phyloP scores from a whole-genome alignment of 805 yeast species.

The Lipomyces yamadae region DNA sequence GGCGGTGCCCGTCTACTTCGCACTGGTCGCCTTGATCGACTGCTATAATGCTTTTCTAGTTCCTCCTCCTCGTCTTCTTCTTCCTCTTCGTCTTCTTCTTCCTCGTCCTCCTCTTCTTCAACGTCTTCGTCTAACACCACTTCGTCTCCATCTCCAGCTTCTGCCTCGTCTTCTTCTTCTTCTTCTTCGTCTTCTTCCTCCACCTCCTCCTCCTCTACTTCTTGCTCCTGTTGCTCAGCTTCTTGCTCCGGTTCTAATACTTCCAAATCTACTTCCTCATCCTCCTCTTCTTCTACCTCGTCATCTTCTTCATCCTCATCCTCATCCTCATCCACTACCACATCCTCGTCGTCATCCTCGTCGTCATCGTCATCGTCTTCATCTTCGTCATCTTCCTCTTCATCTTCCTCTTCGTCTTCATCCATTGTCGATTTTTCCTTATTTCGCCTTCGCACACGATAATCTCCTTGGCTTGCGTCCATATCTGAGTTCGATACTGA shows the following conservation, averaged over 20 bases:
- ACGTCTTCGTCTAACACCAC: conserved; percentile 14
- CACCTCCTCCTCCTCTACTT: conserved; percentile 11
- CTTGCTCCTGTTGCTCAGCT: not conserved
- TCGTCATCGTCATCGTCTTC: conserved; percentile 13
- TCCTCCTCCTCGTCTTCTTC: conserved; percentile 34
- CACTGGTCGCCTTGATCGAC: not conserved
- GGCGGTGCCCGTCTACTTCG: not conserved
- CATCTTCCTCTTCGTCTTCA: conserved; percentile 6
- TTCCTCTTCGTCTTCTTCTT: conserved; percentile 16
- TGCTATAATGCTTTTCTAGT: conserved; percentile 5
- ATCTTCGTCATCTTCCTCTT: not conserved
- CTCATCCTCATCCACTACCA: conserved; percentile 13
- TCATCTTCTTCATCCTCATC: conserved; percentile 19
- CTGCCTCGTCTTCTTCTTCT: conserved; percentile 23
- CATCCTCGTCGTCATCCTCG: conserved; percentile 17
- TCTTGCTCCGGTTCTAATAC: not conserved
- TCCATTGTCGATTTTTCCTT: not conserved
- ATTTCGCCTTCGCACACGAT: too few relatives aligned
- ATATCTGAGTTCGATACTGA: too few relatives aligned
- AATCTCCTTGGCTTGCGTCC: too few relatives aligned
- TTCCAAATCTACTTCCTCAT: conserved; percentile 18
- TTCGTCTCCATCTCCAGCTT: conserved; percentile 4
- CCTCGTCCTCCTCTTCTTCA: conserved; percentile 32
- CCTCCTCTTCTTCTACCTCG: conserved; percentile 14
- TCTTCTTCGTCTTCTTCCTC: conserved; percentile 10